These are phyloP conservation scores for Chaetomium globosum DNA, from an alignment of 2,329 filamentous ascomycete genomes.

Conservation along the genomic window DNA sequence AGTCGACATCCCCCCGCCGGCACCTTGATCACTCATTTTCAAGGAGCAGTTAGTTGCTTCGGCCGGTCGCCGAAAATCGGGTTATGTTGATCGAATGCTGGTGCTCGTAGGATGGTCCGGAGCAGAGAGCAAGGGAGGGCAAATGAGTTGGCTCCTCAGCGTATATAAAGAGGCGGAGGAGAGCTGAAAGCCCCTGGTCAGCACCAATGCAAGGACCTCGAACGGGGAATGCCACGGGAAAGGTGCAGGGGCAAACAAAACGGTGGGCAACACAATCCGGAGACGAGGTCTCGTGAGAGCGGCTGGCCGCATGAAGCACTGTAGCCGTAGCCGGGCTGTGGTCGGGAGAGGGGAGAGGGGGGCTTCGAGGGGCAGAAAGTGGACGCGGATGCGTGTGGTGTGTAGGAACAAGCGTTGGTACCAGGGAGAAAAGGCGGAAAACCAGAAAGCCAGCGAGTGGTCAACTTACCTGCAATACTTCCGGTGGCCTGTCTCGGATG, in stretches of 20 bases:
- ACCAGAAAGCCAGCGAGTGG: constrained; percentile 10
- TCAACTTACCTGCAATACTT: constrained; percentile 30
- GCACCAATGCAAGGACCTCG: constrained; percentile 26
- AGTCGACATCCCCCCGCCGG: constrained; percentile 48
- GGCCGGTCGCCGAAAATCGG: neutral
- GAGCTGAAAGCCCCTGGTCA: constrained; percentile 21
- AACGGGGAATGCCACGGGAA: constrained; percentile 19
- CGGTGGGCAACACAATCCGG: constrained; percentile 32
- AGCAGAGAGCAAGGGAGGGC: neutral
- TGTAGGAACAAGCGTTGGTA: constrained; percentile 1
- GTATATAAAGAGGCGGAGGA: constrained; percentile 20
- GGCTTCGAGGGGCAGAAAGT: constrained; percentile 9
- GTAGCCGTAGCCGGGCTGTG: constrained; percentile 30
- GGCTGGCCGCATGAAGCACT: constrained; percentile 36
- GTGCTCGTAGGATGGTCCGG: neutral
- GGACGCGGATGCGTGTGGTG: constrained; percentile 16
- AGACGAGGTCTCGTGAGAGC: constrained; percentile 37
- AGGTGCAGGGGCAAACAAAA: constrained; percentile 32
- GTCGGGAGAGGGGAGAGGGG: constrained; percentile 18
- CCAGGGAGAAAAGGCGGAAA: neutral
- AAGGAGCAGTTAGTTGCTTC: neutral
- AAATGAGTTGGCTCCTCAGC: constrained; percentile 1
- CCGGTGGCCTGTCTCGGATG: constrained; percentile 1
- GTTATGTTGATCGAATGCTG: neutral
- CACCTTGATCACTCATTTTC: constrained; percentile 53